A percentile compares a stretch with the other conserved stretches of the same genome.
Evolutionary conservation across 148 eudicot species (phyloP).

Genomic region (Rhododendron griersonianum): DNA sequence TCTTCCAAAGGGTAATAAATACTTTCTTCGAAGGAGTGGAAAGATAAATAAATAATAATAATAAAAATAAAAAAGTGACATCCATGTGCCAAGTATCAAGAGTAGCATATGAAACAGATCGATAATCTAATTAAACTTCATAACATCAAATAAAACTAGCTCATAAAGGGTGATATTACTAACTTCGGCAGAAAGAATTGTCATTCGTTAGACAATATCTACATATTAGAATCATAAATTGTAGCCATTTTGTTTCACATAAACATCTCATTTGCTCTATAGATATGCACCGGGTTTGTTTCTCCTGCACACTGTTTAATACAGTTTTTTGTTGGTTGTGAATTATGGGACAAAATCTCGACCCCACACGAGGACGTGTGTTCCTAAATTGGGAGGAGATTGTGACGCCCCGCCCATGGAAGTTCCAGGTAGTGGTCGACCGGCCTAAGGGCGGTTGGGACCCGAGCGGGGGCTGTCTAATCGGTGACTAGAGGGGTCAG

Average conservation of each 20-base stretch:
- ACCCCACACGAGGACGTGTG: too few relatives aligned
- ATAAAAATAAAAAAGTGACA: neutral
- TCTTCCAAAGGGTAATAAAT: slow-evolving; percentile 20
- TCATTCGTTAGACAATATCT: neutral
- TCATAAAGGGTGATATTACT: neutral
- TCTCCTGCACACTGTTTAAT: neutral
- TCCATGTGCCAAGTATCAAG: neutral
- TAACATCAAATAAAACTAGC: neutral
- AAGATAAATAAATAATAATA: neutral
- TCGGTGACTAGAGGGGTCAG: too few relatives aligned
- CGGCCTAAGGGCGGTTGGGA: too few relatives aligned
- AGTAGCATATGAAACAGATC: neutral
- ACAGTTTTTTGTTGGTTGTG: too few relatives aligned
- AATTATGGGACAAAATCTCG: too few relatives aligned
- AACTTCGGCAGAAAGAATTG: neutral
- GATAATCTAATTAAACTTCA: neutral
- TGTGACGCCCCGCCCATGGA: too few relatives aligned
- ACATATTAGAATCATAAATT: neutral
- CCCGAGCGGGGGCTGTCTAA: too few relatives aligned
- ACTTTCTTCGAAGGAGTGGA: slow-evolving; percentile 24
- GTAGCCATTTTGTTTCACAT: neutral
- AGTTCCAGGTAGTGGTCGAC: too few relatives aligned
- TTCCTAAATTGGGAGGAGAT: too few relatives aligned
- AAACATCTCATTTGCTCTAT: neutral
- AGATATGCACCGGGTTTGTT: neutral